These are phyloP conservation scores for Aureoboletus auriporus DNA, from an alignment of 768 basidiomycete species.

Conservation along the genomic window DNA sequence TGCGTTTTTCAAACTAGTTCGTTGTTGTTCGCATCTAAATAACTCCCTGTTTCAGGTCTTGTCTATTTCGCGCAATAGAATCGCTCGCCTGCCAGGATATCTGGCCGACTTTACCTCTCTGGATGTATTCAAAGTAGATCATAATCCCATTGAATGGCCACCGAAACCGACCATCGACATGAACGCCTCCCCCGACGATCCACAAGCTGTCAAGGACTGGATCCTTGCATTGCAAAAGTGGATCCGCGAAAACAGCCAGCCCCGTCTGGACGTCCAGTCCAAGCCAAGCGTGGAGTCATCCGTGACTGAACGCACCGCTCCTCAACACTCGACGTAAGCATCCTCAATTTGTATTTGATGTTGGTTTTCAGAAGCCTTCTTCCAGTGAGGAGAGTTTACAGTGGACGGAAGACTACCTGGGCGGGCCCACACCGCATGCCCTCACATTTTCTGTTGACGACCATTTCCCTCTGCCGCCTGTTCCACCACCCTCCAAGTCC, in stretches of 20 bases:
- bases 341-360: neutral
- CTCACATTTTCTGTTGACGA: constrained; percentile 64
- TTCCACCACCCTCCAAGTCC: constrained; percentile 24
- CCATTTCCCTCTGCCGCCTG: constrained; percentile 41
- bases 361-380: constrained; percentile 5
- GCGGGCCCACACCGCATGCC: constrained; percentile 45
- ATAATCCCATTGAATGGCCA: constrained; percentile 95
- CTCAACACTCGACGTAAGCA: constrained; percentile 32
- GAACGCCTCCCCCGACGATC: constrained; percentile 38
- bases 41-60: constrained; percentile 57
- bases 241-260: constrained; percentile 54
- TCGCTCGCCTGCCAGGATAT: constrained; percentile 76
- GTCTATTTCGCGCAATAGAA: constrained; percentile 80
- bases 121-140: constrained; percentile 79
- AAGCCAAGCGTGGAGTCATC: constrained; percentile 48
- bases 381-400: constrained; percentile 38
- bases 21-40: constrained; percentile 1
- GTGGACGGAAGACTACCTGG: constrained; percentile 38
- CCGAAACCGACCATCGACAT: constrained; percentile 53
- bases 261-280: constrained; percentile 27
- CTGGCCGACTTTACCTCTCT: constrained; percentile 68
- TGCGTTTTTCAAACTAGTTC: constrained; percentile 29
- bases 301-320: constrained; percentile 37
- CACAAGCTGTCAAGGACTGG: constrained; percentile 65
- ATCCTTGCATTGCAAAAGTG: constrained; percentile 68